Base-by-base conservation (phyloP, 305 asterid species). In the Vinca major region DNA sequence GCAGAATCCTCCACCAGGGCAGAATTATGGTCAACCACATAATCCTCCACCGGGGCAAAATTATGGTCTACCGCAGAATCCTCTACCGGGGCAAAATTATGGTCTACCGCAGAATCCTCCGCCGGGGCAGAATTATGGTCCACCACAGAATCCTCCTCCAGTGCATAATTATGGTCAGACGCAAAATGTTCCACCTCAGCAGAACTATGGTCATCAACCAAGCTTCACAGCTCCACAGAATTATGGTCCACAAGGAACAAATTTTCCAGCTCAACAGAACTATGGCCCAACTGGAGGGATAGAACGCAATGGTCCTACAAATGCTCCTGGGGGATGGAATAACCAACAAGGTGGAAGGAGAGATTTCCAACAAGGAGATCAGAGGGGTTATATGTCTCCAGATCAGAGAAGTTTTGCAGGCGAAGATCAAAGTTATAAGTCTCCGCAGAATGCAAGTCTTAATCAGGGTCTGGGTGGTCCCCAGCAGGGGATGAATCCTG, bases 361-460 rank as follows among this genome's bases (percentile, higher is more conserved):
- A 60, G 80, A 80, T 64, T 71, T 79, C 66, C 82, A 77, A 52
- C 82, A 51, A 68, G 72, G 78, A n/a, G 85, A 74, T 66, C 70
- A 70, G 65, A 60, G 70, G 57, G 82, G 73, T 66, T 70, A 73
- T 69, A 67, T 47, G 74, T 74, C 82, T 41, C 74, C 81, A 43
- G 85, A 75, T 65, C 80, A 70, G 33, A 78, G 81, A 80, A 78
- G 73, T 67, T 75, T 55, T 61, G 16, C 68, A 43, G 81, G 50
- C 70, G 79, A 71, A 44, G 81, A 37, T 69, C 78, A 71, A 47
- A 68, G 51, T 49, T 75, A 56, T 58, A 73, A 60, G 47, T 62
- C 81, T 73, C 54, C 81, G 58, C 82, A 73, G 64, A 77, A 71
- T 66, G 81, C 77, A 47, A 55, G 16, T 62, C 74, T 63, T 78